Conservation (phyloP, 1,284 basidiomycete genomes). For the Chalciporus sp. region DNA sequence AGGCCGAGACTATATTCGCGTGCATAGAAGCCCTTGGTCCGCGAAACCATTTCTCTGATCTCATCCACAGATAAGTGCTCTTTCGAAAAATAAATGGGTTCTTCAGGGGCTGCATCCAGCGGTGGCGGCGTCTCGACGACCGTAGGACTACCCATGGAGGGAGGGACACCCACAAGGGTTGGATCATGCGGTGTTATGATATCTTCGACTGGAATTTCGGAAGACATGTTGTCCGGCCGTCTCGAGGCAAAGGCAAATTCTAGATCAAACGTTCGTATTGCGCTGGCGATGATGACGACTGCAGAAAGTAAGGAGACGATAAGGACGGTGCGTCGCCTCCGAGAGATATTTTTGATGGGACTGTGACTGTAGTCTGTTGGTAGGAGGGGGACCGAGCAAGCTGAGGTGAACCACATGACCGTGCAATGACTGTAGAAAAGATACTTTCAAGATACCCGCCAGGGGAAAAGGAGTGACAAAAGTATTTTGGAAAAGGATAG, state of each 20-base stretch:
- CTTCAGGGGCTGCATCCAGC: not conserved
- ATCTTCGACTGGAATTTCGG: conserved; percentile 3
- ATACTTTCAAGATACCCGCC: conserved; percentile 12
- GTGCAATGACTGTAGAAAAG: not conserved
- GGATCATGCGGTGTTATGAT: not conserved
- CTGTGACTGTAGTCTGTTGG: conserved; percentile 7
- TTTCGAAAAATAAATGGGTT: conserved; percentile 2
- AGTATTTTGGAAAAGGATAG: not conserved
- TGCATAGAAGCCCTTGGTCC: conserved; percentile 39
- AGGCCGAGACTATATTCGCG: conserved; percentile 42
- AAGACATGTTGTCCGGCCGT: not conserved
- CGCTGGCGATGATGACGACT: conserved; percentile 7
- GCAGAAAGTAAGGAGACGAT: conserved; percentile 4
- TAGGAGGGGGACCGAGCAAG: conserved; percentile 17
- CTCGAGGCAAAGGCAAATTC: conserved; percentile 5
- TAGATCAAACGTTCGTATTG: conserved; percentile 12
- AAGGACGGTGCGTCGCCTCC: conserved; percentile 16
- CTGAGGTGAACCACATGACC: conserved; percentile 22
- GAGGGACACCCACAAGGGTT: not conserved
- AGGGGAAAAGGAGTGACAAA: conserved; percentile 2
- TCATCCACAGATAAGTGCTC: conserved; percentile 24
- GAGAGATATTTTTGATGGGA: conserved; percentile 5
- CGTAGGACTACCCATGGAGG: not conserved
- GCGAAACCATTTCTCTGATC: conserved; percentile 27
- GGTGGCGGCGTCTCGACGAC: not conserved